phyloP scores from a whole-genome alignment of 2,329 filamentous ascomycete genomes.

The Fusarium duplospermum region DNA sequence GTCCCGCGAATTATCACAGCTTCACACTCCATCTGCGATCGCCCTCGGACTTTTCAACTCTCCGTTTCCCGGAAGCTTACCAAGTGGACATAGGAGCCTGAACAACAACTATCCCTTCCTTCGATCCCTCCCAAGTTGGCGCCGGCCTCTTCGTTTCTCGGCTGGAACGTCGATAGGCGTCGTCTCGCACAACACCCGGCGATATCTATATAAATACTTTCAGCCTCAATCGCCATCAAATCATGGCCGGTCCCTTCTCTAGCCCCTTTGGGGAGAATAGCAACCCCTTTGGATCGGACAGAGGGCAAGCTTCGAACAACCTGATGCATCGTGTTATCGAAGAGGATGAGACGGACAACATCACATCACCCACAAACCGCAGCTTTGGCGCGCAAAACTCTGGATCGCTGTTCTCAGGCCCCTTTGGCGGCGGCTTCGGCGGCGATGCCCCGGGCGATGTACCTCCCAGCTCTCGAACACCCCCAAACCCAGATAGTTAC shows the following conservation, averaged over 20 bases:
- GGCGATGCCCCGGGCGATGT: slow-evolving; percentile 61
- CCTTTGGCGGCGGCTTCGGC: slow-evolving; percentile 59
- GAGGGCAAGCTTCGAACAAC: slow-evolving; percentile 42
- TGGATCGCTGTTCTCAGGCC: slow-evolving; percentile 55
- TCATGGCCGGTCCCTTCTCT: slow-evolving; percentile 82
- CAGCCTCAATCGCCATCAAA: slow-evolving; percentile 36
- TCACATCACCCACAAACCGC: slow-evolving; percentile 79
- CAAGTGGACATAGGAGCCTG: slow-evolving; percentile 72
- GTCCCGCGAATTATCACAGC: not conserved
- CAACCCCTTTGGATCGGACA: slow-evolving; percentile 46
- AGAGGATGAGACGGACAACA: slow-evolving; percentile 82
- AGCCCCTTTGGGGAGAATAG: slow-evolving; percentile 74
- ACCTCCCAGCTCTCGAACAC: slow-evolving; percentile 59
- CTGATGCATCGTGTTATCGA: slow-evolving; percentile 73
- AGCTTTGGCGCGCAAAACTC: slow-evolving; percentile 63
- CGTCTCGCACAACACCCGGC: slow-evolving; percentile 15
- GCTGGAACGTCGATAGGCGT: slow-evolving; percentile 71
- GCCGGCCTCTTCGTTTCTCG: slow-evolving; percentile 75
- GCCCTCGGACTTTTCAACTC: not conserved
- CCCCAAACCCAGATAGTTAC: slow-evolving; percentile 75
- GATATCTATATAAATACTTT: slow-evolving; percentile 10
- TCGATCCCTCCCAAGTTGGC: slow-evolving; percentile 77
- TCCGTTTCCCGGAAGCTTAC: slow-evolving; percentile 64
- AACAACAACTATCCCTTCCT: slow-evolving; percentile 68
- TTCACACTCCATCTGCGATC: not conserved